phyloP scores from a whole-genome alignment of 345 rosid species.

The Populus alba region DNA sequence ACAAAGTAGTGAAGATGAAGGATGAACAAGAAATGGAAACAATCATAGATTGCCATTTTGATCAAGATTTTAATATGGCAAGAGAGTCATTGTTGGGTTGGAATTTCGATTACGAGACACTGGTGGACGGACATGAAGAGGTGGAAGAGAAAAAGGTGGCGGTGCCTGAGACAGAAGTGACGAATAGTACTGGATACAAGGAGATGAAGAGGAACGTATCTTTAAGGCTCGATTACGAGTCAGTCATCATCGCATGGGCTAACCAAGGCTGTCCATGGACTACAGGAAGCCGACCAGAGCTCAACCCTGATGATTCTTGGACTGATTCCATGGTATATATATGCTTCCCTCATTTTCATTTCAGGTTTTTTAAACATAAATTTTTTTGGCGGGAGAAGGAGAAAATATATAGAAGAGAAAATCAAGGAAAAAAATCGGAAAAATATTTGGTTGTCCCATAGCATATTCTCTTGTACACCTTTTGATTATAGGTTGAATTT shows the following conservation, averaged over 20 bases:
- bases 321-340: constrained; percentile 35
- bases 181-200: constrained; percentile 8
- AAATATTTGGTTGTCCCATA: no score
- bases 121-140: background rate
- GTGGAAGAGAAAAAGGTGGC: constrained; percentile 5
- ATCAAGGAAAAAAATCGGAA: no score
- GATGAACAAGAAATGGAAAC: constrained; percentile 28
- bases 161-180: background rate
- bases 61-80: constrained; percentile 1
- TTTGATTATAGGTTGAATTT: no score
- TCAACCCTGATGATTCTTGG: constrained; percentile 33
- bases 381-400: no score
- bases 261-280: constrained; percentile 53
- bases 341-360: background rate
- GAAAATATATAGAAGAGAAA: background rate
- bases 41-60: background rate
- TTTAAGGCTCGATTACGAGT: constrained; percentile 48
- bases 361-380: background rate
- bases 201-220: constrained; percentile 25
- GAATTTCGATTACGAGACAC: constrained; percentile 24
- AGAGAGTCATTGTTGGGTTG: constrained; percentile 16
- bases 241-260: constrained; percentile 49
- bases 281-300: constrained; percentile 40
- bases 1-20: constrained; percentile 27
- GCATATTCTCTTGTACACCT: no score